These are phyloP conservation scores for Irpex sp. DNA, from an alignment of 1,284 basidiomycete species.

Conservation along the genomic window DNA sequence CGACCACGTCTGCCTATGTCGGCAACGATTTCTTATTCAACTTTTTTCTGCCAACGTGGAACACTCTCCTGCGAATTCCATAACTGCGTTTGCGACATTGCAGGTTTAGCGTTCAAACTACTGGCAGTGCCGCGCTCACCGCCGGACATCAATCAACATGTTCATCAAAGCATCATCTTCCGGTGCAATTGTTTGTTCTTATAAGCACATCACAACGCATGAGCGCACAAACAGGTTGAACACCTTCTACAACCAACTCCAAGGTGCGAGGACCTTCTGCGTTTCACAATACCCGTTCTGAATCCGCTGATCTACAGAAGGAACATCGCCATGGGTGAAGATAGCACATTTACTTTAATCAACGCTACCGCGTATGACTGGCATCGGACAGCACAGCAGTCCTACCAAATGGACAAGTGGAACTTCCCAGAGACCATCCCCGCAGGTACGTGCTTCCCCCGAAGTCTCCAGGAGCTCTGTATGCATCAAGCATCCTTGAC, in stretches of 20 bases:
- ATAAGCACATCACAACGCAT: no score
- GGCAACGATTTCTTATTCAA: no score
- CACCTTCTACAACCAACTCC: not conserved
- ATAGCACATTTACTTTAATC: slow-evolving; percentile 12
- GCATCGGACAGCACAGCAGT: slow-evolving; percentile 6
- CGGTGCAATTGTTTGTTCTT: no score
- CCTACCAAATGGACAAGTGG: slow-evolving; percentile 19
- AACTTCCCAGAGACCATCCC: slow-evolving; percentile 10
- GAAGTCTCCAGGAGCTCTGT: not conserved
- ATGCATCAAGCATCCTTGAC: no score
- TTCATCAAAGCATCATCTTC: no score
- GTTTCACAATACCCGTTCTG: not conserved
- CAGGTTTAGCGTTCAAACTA: not conserved
- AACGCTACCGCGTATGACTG: slow-evolving; percentile 17
- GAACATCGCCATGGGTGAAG: slow-evolving; percentile 10
- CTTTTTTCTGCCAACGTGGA: not conserved
- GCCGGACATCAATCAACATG: not conserved
- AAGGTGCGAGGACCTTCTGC: not conserved
- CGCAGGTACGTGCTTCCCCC: slow-evolving; percentile 5
- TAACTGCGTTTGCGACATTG: not conserved
- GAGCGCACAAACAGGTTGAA: no score
- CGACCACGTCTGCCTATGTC: no score
- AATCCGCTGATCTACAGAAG: not conserved
- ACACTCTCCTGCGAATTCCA: not conserved
- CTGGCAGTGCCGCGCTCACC: not conserved